phyloP scores from a whole-genome alignment of 225 moss, liverwort and hornwort species.

The Physcomitrellopsis africana region DNA sequence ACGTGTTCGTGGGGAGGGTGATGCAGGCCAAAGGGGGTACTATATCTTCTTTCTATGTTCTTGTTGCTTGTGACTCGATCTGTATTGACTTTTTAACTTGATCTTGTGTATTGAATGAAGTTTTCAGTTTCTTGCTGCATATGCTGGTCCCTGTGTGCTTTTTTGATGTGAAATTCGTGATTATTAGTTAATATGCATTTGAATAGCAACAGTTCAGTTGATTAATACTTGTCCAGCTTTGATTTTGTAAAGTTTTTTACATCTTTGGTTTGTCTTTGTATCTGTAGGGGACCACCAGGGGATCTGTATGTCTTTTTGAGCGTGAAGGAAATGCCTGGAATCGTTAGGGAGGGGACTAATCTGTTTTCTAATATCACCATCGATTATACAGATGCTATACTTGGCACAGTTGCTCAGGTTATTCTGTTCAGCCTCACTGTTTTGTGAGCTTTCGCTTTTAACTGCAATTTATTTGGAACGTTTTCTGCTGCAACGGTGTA shows the following conservation, averaged over 20 bases:
- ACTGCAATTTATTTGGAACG: neutral
- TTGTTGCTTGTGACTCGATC: neutral
- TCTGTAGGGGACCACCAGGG: slow-evolving; percentile 81
- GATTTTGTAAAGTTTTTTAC: neutral
- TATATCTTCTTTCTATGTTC: slow-evolving; percentile 20
- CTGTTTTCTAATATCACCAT: slow-evolving; percentile 79
- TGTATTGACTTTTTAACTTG: too few species aligned
- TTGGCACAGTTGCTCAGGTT: slow-evolving; percentile 88
- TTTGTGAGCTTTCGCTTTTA: slow-evolving; percentile 14
- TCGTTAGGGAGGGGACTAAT: slow-evolving; percentile 84
- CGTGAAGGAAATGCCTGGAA: slow-evolving; percentile 81
- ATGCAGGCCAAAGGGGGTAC: slow-evolving; percentile 93
- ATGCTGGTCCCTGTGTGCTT: neutral
- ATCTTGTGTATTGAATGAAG: neutral
- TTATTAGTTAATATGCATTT: slow-evolving; percentile 2
- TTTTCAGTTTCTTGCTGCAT: slow-evolving; percentile 1
- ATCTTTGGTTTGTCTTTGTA: slow-evolving; percentile 9
- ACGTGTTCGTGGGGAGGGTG: slow-evolving; percentile 93
- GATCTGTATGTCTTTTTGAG: slow-evolving; percentile 98
- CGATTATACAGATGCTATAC: slow-evolving; percentile 89
- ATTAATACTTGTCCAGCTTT: slow-evolving; percentile 8
- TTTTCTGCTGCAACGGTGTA: neutral
- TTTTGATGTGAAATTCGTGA: slow-evolving; percentile 4
- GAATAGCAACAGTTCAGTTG: neutral
- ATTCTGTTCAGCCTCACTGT: slow-evolving; percentile 22